Evolutionary conservation across 139 green algal species (phyloP).

Genomic region (Coelastrella sp.): DNA sequence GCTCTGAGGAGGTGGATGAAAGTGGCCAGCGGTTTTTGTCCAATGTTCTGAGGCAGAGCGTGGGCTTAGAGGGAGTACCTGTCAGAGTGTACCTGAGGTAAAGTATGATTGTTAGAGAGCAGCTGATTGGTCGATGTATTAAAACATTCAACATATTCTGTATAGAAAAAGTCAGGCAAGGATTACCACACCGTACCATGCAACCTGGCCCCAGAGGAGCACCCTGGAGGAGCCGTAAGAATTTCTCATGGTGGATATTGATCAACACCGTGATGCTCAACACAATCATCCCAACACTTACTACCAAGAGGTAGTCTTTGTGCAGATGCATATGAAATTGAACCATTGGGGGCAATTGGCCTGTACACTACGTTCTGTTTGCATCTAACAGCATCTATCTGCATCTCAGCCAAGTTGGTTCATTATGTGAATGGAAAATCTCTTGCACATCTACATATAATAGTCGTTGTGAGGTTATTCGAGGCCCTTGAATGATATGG

Average conservation of each 20-base stretch:
- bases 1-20: slow-evolving; percentile 47
- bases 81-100: slow-evolving; percentile 67
- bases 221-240: not conserved
- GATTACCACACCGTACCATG: no score
- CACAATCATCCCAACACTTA: no score
- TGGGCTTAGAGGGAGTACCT: slow-evolving; percentile 69
- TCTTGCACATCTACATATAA: no score
- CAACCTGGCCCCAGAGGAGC: no score
- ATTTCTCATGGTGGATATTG: not conserved
- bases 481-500: no score
- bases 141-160: not conserved
- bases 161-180: no score
- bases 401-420: no score
- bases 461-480: no score
- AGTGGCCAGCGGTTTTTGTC: slow-evolving; percentile 56
- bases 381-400: not conserved
- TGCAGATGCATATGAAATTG: no score
- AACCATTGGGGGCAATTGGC: not conserved
- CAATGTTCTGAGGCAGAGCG: slow-evolving; percentile 57
- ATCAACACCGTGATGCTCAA: no score
- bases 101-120: not conserved
- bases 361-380: not conserved
- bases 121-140: not conserved
- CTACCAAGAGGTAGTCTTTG: no score
- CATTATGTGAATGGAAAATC: no score